Base-by-base conservation (phyloP, 2,329 filamentous ascomycete species). In the Pseudogymnoascus sp. region DNA sequence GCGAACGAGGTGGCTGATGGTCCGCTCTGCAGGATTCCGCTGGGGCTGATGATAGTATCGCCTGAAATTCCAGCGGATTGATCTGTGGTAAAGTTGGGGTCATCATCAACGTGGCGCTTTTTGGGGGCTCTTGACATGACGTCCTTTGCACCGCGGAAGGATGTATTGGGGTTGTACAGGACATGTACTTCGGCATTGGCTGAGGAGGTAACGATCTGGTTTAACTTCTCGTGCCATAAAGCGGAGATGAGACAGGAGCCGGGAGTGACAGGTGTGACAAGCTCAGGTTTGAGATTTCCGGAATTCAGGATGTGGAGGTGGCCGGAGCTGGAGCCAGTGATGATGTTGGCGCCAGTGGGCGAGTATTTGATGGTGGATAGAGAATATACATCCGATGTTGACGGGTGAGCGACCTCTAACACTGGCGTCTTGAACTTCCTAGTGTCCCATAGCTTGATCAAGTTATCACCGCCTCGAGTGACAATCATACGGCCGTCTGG, bases 381-480 rank as follows among this genome's bases (percentile, higher is more conserved):
- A 0, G 89, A 83, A 71, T 89, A 95, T 68, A 91, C 85, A 61
- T 86, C 84, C 1, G 90, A 92, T 12, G 89, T 95, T 0, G 92
- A 95, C 1, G 82, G 74, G 72, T 96, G 91, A 5, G 85, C 76
- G 13, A 90, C 83, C 1, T 85, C 89, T 55, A 90, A 89, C 12
- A 99, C 81, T 3, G 94, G 90, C 61, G 87, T 80, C 71, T 94
- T 97, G 78, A 99, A 95, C 70, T 96, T 97, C 61, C 94, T 84
- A 2, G 87, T 95, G 71, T 99, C 94, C 94, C 94, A 99, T 1
- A 96, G 79, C 75, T 97, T 97, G 73, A 99, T 92, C 1, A 88
- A 81, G 70, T 95, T 84, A 73, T 99, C 94, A 57, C 92, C 92
- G 60, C 94, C 94, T 66, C 91, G 81, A 0, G 91, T 96, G 6